Evolutionary conservation across 73 alveolate genomes (phyloP), one percentile per base, ranked within the genome.

Genomic region (Loxodes magnus): DNA sequence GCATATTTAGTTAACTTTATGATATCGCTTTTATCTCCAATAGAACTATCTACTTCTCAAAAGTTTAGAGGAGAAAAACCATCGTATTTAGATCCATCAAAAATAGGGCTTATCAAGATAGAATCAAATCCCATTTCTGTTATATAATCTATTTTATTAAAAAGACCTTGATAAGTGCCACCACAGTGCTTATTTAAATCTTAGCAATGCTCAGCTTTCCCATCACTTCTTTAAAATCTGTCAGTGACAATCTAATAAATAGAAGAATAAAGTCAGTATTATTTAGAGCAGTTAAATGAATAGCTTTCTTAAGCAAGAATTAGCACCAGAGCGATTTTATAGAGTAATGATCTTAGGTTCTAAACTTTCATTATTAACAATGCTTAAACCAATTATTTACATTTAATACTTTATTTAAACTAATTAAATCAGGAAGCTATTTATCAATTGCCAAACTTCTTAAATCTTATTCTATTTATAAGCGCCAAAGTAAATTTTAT

Each of bases 171-270:
- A 44, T 33, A 87, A 34, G 71, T 66, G 36, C 98, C 98, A 17
- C 98, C 98, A 57, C 98, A 90, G 57, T 90, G 82, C n/a, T 78
- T 59, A 15, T 67, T 29, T 2, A 69, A 31, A 55, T 69, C 56
- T 5, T 59, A 4, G 36, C 77, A 69, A 15, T 52, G 48, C n/a
- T 67, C 17, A 22, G 48, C 20, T 35, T 24, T 35, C 1, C 66
- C 71, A 19, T 36, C 19, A 1, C 52, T 9, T 19, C 56, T 28
- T n/a, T 77, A 68, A 57, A 74, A 88, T 30, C 97, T 64, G 54
- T 92, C 98, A 17, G 98, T 92, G 51, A 92, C 53, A 56, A 92
- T 56, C 68, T 92, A 89, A 59, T 92, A 92, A 41, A 92, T 72
- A 25, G 91, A n/a, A n/a, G n/a, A n/a, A n/a, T n/a, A n/a, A n/a